Evolutionary conservation across 768 basidiomycete species (phyloP).

Genomic region (Suillus bovinus): DNA sequence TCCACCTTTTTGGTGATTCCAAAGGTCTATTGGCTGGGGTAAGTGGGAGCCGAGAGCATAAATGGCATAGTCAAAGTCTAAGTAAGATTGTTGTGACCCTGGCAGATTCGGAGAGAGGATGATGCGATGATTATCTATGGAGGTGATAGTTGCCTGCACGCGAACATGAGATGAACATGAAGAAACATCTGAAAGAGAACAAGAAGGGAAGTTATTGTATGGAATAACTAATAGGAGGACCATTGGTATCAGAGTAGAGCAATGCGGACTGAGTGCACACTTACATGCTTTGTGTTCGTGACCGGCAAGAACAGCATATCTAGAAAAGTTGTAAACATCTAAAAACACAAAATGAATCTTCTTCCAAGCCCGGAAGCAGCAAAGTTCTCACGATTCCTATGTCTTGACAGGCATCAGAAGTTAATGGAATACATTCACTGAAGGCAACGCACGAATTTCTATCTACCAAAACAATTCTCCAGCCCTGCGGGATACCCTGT

Average conservation of each 20-base stretch:
- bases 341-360: not conserved
- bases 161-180: slow-evolving; percentile 28
- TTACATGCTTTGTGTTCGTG: slow-evolving; percentile 68
- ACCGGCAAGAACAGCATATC: slow-evolving; percentile 56
- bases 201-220: slow-evolving; percentile 43
- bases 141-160: slow-evolving; percentile 47
- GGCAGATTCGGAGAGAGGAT: slow-evolving; percentile 16
- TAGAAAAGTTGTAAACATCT: slow-evolving; percentile 61
- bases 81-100: slow-evolving; percentile 34
- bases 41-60: slow-evolving; percentile 63
- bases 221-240: slow-evolving; percentile 46
- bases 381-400: slow-evolving; percentile 44
- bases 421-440: not conserved
- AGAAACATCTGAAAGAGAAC: slow-evolving; percentile 14
- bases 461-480: slow-evolving; percentile 59
- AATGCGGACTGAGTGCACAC: slow-evolving; percentile 17
- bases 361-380: not conserved
- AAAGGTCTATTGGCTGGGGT: slow-evolving; percentile 56
- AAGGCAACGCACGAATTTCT: slow-evolving; percentile 50
- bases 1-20: slow-evolving; percentile 32
- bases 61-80: slow-evolving; percentile 49
- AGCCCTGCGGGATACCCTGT: slow-evolving; percentile 46
- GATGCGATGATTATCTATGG: slow-evolving; percentile 40
- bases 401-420: slow-evolving; percentile 30
- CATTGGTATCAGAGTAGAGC: slow-evolving; percentile 4